Percentiles rank a stretch among this genome's conserved stretches.
Evolutionary conservation across 2,329 filamentous ascomycete genomes (phyloP).

Genomic region (Gaeumannomyces sp.): DNA sequence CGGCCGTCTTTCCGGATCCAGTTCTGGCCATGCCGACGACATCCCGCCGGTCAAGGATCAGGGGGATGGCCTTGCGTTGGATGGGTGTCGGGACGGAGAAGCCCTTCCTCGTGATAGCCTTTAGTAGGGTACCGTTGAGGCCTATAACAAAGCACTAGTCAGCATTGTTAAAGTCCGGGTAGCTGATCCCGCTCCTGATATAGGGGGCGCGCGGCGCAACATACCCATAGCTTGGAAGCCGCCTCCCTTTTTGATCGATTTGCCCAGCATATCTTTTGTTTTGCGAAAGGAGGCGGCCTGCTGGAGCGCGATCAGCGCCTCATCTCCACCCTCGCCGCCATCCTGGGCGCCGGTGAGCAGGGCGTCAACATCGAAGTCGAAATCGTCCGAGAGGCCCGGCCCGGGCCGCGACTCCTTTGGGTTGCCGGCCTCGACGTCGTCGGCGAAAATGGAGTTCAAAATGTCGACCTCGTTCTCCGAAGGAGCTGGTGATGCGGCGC

Average conservation of each 20-base stretch:
- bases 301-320: slow-evolving; percentile 82
- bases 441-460: slow-evolving; percentile 66
- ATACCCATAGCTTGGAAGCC: slow-evolving; percentile 92
- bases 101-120: slow-evolving; percentile 87
- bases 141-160: slow-evolving; percentile 34
- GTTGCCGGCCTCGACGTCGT: slow-evolving; percentile 37
- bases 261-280: slow-evolving; percentile 71
- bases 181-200: background rate
- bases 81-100: slow-evolving; percentile 96
- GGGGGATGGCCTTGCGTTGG: slow-evolving; percentile 90
- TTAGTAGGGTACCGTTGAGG: slow-evolving; percentile 74
- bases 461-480: slow-evolving; percentile 95
- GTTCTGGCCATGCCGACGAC: slow-evolving; percentile 99
- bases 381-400: slow-evolving; percentile 25
- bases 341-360: slow-evolving; percentile 61
- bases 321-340: slow-evolving; percentile 51
- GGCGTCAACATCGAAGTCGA: slow-evolving; percentile 52
- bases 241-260: slow-evolving; percentile 87
- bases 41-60: slow-evolving; percentile 84
- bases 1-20: slow-evolving; percentile 97
- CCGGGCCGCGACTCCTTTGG: slow-evolving; percentile 28
- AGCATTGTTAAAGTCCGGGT: background rate
- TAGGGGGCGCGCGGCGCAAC: slow-evolving; percentile 7
- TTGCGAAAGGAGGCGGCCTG: slow-evolving; percentile 88
- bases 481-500: slow-evolving; percentile 70